Percentiles rank a stretch among this genome's conserved stretches.
Evolutionary conservation across 768 basidiomycete genomes (phyloP).

Genomic region (Astraeus odoratus): DNA sequence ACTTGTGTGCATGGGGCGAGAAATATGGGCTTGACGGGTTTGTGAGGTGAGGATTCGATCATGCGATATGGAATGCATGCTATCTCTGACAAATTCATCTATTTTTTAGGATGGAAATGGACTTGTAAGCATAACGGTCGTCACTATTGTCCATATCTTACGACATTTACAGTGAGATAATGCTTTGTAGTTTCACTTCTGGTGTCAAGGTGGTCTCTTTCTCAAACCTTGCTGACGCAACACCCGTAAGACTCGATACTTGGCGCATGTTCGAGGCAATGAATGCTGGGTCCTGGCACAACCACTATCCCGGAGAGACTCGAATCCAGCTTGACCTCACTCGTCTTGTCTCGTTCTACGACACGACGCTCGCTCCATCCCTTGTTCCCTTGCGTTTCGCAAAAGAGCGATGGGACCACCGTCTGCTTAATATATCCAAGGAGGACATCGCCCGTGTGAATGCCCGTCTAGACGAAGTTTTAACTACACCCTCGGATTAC

Average conservation of each 20-base stretch:
- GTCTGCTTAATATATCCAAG: conserved; percentile 24
- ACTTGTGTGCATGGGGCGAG: conserved; percentile 29
- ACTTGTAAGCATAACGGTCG: background rate
- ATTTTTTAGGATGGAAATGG: background rate
- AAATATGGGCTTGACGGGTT: conserved; percentile 7
- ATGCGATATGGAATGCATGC: background rate
- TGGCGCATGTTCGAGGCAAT: conserved; percentile 7
- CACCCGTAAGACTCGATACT: no score
- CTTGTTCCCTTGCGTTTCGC: conserved; percentile 19
- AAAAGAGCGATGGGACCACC: conserved; percentile 23
- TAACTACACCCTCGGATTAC: conserved; percentile 1
- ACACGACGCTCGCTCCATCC: conserved; percentile 31
- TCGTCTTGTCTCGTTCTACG: conserved; percentile 38
- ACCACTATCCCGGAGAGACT: conserved; percentile 36
- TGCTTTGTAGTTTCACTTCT: conserved; percentile 40
- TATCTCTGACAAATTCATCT: background rate
- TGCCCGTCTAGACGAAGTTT: background rate
- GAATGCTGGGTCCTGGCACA: conserved; percentile 30
- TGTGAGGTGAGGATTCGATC: background rate
- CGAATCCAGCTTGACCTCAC: conserved; percentile 39
- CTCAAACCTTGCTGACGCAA: conserved; percentile 20
- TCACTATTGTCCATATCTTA: background rate
- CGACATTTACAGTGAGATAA: conserved; percentile 33
- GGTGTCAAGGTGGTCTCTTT: conserved; percentile 36
- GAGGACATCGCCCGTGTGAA: conserved; percentile 1